Conservation (phyloP, 2,329 filamentous ascomycete species). For the Aaosphaeria arxii region DNA sequence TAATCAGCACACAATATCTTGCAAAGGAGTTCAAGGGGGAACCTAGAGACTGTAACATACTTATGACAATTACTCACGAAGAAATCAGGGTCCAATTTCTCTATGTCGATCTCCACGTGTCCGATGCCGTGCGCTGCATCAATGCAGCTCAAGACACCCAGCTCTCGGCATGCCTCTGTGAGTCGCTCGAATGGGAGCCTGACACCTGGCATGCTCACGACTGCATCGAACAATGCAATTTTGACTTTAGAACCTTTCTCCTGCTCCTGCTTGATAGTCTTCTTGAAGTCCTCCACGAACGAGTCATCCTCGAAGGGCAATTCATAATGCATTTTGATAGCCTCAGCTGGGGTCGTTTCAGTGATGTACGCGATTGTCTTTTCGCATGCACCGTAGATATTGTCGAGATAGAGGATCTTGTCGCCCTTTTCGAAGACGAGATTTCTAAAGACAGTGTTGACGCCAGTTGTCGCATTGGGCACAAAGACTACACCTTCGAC, state of each 20-base stretch:
- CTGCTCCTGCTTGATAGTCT: slow-evolving; percentile 54
- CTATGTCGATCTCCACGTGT: slow-evolving; percentile 69
- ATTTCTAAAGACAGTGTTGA: slow-evolving; percentile 79
- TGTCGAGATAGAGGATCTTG: slow-evolving; percentile 74
- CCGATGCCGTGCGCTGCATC: slow-evolving; percentile 87
- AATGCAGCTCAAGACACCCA: slow-evolving; percentile 68
- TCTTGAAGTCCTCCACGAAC: slow-evolving; percentile 60
- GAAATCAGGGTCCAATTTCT: slow-evolving; percentile 72
- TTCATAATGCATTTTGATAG: slow-evolving; percentile 56
- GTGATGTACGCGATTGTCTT: slow-evolving; percentile 69
- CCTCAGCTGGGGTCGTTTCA: slow-evolving; percentile 59
- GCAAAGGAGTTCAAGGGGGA: not conserved
- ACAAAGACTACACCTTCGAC: slow-evolving; percentile 70
- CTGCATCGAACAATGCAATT: slow-evolving; percentile 74
- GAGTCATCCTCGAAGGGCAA: slow-evolving; percentile 71
- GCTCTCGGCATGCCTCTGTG: slow-evolving; percentile 60
- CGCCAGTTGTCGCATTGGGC: slow-evolving; percentile 73
- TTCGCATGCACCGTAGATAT: slow-evolving; percentile 74
- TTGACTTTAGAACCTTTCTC: slow-evolving; percentile 60
- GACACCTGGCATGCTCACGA: slow-evolving; percentile 76
- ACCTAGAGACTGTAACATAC: slow-evolving; percentile 9
- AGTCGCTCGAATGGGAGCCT: slow-evolving; percentile 74
- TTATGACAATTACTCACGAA: slow-evolving; percentile 71
- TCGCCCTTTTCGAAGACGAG: slow-evolving; percentile 68
- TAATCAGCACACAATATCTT: not conserved